A percentile compares a stretch with the other conserved stretches of the same genome.
phyloP scores from a whole-genome alignment of 345 rosid species.

The Angophora floribunda region DNA sequence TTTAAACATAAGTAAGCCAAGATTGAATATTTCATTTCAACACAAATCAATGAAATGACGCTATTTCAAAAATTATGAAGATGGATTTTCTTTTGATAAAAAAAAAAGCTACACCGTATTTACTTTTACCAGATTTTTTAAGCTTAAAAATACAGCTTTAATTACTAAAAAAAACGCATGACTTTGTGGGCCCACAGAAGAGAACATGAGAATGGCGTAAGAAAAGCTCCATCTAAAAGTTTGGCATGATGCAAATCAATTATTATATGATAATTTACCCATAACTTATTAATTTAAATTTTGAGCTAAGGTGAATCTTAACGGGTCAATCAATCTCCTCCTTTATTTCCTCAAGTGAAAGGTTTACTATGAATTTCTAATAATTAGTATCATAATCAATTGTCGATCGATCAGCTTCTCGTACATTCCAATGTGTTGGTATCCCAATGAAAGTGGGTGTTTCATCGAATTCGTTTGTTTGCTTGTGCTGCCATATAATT shows the following conservation, averaged over 20 bases:
- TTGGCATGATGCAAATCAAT: fast-evolving
- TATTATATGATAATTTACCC: fast-evolving
- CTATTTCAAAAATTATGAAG: neutral
- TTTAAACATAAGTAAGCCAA: neutral
- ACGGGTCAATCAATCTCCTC: neutral
- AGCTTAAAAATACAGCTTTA: neutral
- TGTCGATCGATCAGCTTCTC: fast-evolving
- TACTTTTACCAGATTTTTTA: neutral
- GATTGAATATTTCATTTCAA: neutral
- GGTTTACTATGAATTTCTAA: neutral
- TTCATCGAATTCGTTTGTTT: neutral
- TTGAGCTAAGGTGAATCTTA: fast-evolving
- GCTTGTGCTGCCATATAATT: neutral
- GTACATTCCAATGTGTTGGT: neutral
- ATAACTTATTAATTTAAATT: neutral
- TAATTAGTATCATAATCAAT: neutral
- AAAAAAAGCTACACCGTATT: neutral
- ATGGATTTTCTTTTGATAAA: neutral
- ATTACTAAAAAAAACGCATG: neutral
- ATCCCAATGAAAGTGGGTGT: fast-evolving
- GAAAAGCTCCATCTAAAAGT: fast-evolving
- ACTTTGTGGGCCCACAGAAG: neutral
- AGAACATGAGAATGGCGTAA: neutral
- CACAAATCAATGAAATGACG: neutral
- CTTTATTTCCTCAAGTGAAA: fast-evolving